Percentiles rank a stretch among this genome's conserved stretches.
phyloP scores from a whole-genome alignment of 129 eudicot species.

The Ambrosia trifida region DNA sequence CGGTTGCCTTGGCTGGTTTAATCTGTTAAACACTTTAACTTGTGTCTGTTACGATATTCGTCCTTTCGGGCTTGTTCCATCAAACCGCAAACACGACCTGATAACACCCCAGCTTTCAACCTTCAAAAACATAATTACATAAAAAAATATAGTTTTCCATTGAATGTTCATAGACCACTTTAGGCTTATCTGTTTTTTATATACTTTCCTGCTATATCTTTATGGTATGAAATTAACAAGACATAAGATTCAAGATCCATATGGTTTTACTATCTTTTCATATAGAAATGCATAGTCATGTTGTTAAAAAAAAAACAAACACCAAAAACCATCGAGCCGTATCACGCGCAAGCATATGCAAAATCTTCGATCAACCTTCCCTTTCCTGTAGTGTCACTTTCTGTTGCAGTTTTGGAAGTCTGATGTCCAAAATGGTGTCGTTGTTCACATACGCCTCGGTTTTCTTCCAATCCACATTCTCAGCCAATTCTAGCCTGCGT shows the following conservation, averaged over 20 bases:
- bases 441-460: slow-evolving; percentile 51
- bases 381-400: slow-evolving; percentile 21
- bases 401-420: slow-evolving; percentile 47
- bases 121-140: too few species aligned
- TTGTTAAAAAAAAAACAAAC: slow-evolving; percentile 3
- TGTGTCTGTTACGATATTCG: too few species aligned
- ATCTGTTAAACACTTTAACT: too few species aligned
- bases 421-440: slow-evolving; percentile 51
- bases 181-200: not conserved
- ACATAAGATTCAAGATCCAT: slow-evolving; percentile 13
- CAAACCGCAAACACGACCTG: too few species aligned
- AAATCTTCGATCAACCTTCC: slow-evolving; percentile 19
- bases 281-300: slow-evolving; percentile 12
- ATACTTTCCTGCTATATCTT: not conserved
- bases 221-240: slow-evolving; percentile 2
- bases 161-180: not conserved
- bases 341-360: slow-evolving; percentile 20
- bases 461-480: slow-evolving; percentile 56
- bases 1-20: too few species aligned
- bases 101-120: too few species aligned
- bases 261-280: not conserved
- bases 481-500: slow-evolving; percentile 68
- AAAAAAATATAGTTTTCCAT: too few species aligned
- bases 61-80: too few species aligned
- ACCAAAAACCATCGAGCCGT: slow-evolving; percentile 6